phyloP scores from a whole-genome alignment of 148 eudicot genomes.

The Beta vulgaris region DNA sequence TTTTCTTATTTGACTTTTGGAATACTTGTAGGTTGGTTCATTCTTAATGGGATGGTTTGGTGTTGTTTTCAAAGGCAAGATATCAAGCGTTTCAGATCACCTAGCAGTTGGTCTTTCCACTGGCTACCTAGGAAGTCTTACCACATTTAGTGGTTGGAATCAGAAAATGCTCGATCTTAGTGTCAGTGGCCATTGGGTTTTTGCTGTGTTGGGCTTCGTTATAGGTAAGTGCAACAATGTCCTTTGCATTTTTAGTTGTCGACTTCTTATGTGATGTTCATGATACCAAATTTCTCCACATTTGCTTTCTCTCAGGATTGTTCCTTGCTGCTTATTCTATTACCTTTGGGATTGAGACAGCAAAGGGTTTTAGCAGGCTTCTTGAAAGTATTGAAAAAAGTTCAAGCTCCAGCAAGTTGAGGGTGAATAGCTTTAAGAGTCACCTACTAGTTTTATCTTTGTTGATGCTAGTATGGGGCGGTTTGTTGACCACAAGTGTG shows the following conservation, averaged over 20 bases:
- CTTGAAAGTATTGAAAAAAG: constrained; percentile 10
- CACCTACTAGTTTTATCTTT: constrained; percentile 33
- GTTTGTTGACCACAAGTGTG: constrained; percentile 55
- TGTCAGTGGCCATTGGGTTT: constrained; percentile 71
- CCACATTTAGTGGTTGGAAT: constrained; percentile 98
- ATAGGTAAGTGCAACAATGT: constrained; percentile 43
- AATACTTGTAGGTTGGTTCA: constrained; percentile 64
- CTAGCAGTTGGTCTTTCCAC: constrained; percentile 78
- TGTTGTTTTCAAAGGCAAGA: constrained; percentile 68
- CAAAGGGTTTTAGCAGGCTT: constrained; percentile 48
- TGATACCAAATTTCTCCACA: neutral
- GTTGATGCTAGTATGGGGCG: constrained; percentile 37
- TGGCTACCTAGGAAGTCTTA: constrained; percentile 93
- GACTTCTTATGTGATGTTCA: neutral
- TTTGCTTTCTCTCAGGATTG: constrained; percentile 39
- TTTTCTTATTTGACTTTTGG: neutral
- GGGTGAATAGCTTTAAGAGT: constrained; percentile 23
- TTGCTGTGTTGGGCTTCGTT: constrained; percentile 55
- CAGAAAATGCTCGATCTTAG: constrained; percentile 91
- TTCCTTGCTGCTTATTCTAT: constrained; percentile 65
- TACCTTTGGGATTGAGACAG: constrained; percentile 61
- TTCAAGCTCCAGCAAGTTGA: constrained; percentile 22
- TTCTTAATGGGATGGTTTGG: constrained; percentile 99
- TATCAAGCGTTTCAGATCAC: constrained; percentile 51
- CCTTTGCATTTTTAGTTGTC: neutral